These are phyloP conservation scores for Creolimax fragrantissima DNA, from an alignment of 78 protist genomes.

Conservation along the genomic window DNA sequence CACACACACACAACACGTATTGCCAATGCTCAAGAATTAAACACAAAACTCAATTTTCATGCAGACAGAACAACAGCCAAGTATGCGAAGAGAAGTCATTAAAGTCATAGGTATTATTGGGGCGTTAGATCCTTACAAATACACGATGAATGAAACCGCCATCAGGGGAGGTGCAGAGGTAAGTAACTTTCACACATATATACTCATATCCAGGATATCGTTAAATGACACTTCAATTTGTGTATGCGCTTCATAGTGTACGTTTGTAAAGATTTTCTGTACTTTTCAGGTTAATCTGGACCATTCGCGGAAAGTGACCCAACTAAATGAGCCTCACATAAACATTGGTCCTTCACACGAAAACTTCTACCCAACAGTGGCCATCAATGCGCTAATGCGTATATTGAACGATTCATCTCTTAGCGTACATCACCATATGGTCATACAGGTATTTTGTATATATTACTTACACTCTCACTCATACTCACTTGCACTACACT, in stretches of 20 bases:
- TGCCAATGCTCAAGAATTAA: too few species aligned
- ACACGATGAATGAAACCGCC: constrained; percentile 27
- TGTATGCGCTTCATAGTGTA: too few species aligned
- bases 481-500: background rate
- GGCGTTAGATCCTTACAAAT: constrained; percentile 89
- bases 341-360: constrained; percentile 34
- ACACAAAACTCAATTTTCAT: too few species aligned
- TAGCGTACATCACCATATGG: constrained; percentile 34
- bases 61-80: constrained; percentile 3
- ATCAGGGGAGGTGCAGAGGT: background rate
- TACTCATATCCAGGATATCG: background rate
- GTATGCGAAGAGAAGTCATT: constrained; percentile 57
- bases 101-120: constrained; percentile 90
- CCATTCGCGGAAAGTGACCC: background rate
- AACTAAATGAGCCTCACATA: background rate
- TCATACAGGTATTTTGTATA: too few species aligned
- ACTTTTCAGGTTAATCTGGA: background rate
- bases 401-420: constrained; percentile 75
- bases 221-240: too few species aligned
- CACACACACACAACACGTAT: too few species aligned
- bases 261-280: too few species aligned
- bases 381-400: constrained; percentile 62
- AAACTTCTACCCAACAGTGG: constrained; percentile 81
- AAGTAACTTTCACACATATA: background rate
- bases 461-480: too few species aligned